Evolutionary conservation across 2,329 filamentous ascomycete species (phyloP), one percentile per base, ranked within the genome.

Genomic region (Geosmithia putterillii): DNA sequence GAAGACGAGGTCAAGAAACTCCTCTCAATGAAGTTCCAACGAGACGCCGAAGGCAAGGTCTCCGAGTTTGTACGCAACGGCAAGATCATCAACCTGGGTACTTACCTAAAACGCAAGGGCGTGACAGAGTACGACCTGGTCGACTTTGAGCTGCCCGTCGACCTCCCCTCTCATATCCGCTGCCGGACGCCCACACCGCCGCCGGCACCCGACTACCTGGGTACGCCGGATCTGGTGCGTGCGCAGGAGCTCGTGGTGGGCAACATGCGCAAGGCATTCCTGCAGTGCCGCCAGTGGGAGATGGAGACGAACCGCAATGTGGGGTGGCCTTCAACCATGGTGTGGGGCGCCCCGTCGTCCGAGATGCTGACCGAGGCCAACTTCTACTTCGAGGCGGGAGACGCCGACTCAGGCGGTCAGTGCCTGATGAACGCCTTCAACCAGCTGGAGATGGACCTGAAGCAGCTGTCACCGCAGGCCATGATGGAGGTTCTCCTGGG

Each of bases 21-120:
- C 41, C 55, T 73, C 8, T 69, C 67, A 35, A 67, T 71, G 55
- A 72, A 73, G 47, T 70, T 71, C 39, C 67, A 72, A 50, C 67
- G 70, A 38, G 69, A 70, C 50, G 70, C 70, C 4, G 65, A 70
- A 48, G 70, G 70, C 45, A 73, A 73, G 49, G 65, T 70, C 22
- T 71, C 70, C 1, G 65, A 71, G 42, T 73, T 73, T 46, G 67
- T 70, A 36, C 67, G 70, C 40, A 73, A 73, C 50, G 69, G 70
- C 22, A 66, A 66, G 45, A 66, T 72, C 19, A 67, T 73, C 42
- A 70, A 71, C 44, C 55, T 73, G 42, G 67, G 69, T 40, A 71
- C 69, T 12, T 73, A 73, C 49, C 56, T 73, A 19, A 71, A 71
- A 52, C 60, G 70, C 42, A 73, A 73, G 49, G 70, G 70, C 25